A percentile compares a stretch with the other conserved stretches of the same genome.
These are phyloP conservation scores for Cylindrotheca closterium DNA, from an alignment of 108 stramenopile genomes.

Conservation along the genomic window DNA sequence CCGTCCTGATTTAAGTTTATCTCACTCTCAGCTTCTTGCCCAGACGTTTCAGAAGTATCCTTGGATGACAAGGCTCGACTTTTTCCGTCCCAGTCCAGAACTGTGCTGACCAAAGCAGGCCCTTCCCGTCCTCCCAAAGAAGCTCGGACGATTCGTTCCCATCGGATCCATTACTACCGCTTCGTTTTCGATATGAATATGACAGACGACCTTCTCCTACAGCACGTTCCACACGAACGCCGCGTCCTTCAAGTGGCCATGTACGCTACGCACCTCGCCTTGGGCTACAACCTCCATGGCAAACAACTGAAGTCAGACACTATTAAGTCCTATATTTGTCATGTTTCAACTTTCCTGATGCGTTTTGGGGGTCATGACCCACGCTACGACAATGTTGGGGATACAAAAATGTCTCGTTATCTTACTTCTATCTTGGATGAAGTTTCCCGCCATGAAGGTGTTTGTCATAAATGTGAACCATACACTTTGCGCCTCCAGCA, in stretches of 20 bases:
- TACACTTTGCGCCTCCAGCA: neutral
- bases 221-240: neutral
- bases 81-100: constrained; percentile 6
- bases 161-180: constrained; percentile 4
- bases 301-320: neutral
- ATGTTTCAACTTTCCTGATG: neutral
- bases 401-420: neutral
- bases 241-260: neutral
- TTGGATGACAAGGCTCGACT: neutral
- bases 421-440: neutral
- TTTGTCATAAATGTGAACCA: neutral
- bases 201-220: neutral
- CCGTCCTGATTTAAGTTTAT: neutral
- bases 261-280: neutral
- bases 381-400: neutral
- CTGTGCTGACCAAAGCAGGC: neutral
- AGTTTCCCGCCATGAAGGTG: neutral
- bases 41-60: constrained; percentile 5
- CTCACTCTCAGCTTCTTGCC: neutral
- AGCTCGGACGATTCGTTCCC: constrained; percentile 3
- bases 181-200: neutral
- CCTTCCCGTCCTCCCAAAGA: neutral
- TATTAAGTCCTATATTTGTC: neutral
- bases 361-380: neutral
- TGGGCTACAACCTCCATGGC: neutral